Percentiles rank a stretch among this genome's conserved stretches.
Evolutionary conservation across 768 basidiomycete species (phyloP).

Genomic region (Pulveroboletus ravenelii): DNA sequence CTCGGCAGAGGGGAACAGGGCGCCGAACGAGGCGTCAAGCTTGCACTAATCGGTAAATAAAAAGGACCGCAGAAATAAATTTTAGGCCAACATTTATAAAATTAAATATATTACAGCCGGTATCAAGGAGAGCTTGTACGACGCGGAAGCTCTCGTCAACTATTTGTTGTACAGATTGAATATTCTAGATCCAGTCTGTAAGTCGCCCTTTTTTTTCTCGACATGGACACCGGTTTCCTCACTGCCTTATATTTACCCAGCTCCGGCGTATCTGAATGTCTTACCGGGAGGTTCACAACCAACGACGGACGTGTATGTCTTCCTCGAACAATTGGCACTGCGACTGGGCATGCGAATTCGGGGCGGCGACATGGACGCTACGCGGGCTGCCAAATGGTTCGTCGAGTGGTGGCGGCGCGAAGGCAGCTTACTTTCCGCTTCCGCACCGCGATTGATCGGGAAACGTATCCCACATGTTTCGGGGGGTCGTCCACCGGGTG

Average conservation of each 20-base stretch:
- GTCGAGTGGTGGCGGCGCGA: slow-evolving; percentile 85
- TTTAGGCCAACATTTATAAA: slow-evolving; percentile 1
- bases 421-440: slow-evolving; percentile 54
- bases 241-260: slow-evolving; percentile 31
- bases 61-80: slow-evolving; percentile 11
- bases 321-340: slow-evolving; percentile 63
- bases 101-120: slow-evolving; percentile 53
- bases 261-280: slow-evolving; percentile 64
- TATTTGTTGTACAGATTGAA: slow-evolving; percentile 87
- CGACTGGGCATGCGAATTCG: slow-evolving; percentile 80
- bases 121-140: slow-evolving; percentile 90
- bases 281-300: slow-evolving; percentile 53
- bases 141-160: slow-evolving; percentile 75
- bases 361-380: slow-evolving; percentile 67
- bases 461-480: neutral
- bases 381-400: slow-evolving; percentile 75
- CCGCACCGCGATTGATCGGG: slow-evolving; percentile 29
- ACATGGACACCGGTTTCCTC: neutral
- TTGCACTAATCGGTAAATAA: slow-evolving; percentile 84
- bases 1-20: slow-evolving; percentile 82
- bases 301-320: slow-evolving; percentile 55
- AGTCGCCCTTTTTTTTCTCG: slow-evolving; percentile 27
- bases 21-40: slow-evolving; percentile 87
- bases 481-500: neutral
- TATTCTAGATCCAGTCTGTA: slow-evolving; percentile 66